Evolutionary conservation across 768 basidiomycete genomes (phyloP).

Genomic region (Panaeolus cyanescens): DNA sequence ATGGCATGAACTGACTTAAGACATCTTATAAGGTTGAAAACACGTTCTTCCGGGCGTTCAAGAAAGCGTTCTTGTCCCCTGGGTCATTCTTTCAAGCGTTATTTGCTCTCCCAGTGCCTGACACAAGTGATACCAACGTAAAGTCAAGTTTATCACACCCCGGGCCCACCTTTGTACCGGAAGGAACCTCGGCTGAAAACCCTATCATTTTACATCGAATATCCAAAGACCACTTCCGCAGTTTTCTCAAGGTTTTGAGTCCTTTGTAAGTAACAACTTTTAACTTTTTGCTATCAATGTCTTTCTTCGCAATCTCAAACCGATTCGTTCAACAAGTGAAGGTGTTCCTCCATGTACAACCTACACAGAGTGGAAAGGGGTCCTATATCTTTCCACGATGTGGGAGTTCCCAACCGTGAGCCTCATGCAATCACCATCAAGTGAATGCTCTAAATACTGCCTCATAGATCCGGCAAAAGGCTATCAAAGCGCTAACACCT

Average conservation of each 20-base stretch:
- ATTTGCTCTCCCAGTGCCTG: not conserved
- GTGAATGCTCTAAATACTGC: not conserved
- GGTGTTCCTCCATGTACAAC: not conserved
- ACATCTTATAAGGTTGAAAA: not conserved
- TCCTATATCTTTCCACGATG: not conserved
- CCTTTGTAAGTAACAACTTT: not conserved
- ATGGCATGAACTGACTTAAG: no score
- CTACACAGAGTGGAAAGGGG: not conserved
- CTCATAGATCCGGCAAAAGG: not conserved
- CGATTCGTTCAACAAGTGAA: not conserved
- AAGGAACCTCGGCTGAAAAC: not conserved
- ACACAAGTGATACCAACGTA: not conserved
- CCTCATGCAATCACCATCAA: not conserved
- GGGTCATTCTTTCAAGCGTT: not conserved
- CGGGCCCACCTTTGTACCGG: not conserved
- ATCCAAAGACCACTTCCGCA: not conserved
- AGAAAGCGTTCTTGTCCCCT: not conserved
- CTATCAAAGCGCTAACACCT: not conserved
- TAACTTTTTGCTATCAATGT: no score
- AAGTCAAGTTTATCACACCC: not conserved
- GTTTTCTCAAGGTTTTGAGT: not conserved
- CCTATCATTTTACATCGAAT: not conserved
- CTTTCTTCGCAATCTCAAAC: no score
- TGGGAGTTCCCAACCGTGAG: not conserved
- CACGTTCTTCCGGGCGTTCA: not conserved